Evolutionary conservation across 179 eudicot genomes (phyloP), one percentile per base, ranked within the genome.

Genomic region (Drosera spatulata): DNA sequence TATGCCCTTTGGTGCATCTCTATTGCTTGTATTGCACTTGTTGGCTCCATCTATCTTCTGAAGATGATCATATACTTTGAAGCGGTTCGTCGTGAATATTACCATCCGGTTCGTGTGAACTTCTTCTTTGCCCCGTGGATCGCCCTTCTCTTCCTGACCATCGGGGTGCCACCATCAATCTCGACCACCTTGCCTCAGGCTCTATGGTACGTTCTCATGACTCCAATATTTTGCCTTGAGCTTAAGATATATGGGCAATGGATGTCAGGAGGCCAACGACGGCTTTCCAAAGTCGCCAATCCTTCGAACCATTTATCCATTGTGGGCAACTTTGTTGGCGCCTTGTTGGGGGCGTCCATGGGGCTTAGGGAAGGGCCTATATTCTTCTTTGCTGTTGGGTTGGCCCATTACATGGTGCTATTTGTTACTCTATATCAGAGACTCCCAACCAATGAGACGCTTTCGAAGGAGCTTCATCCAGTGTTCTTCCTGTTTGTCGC

Each of bases 51-150:
- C 56, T 90, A 90, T 43, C 41, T 55, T 9, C 71, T 87, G 52
- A 90, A 90, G 69, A 7, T 85, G 37, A 67, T 79, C 40, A 78
- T 89, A 71, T 89, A 82, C 82, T 82, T 86, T 51, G 97, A 89
- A 76, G 97, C 95, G 0, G 97, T 87, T 56, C 84, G 97, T 14
- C 90, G 95, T 8, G 95, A 90, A 59, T 90, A 81, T 52, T 85
- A 87, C 73, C 97, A 90, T 62, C 97, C 97, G 1, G 69, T 90
- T 14, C 78, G 97, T 7, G 80, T 90, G 15, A 90, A 90, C 60
- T 90, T 90, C 81, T 90, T 90, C 79, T 90, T 90, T 53, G 97
- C 95, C 41, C 97, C 95, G 2, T 90, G 80, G 68, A 87, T 87
- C 48, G 79, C 93, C 47, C 72, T 79, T 7, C 73, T 90, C 22